phyloP scores from a whole-genome alignment of 1,139 yeast species.

The Diutina pseudorugosa region DNA sequence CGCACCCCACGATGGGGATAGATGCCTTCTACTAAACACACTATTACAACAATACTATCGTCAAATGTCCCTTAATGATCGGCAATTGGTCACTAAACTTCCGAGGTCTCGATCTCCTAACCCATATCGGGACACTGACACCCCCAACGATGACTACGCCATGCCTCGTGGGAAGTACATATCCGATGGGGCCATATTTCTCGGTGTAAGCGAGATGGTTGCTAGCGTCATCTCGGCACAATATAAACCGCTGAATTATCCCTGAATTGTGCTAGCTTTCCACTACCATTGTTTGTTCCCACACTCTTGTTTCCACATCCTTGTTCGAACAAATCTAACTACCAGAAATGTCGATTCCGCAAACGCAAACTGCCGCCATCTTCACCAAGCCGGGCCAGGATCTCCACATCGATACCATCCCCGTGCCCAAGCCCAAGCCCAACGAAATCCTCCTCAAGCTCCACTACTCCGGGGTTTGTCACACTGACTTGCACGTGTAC shows the following conservation, averaged over 20 bases:
- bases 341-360: constrained; percentile 37
- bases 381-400: constrained; percentile 62
- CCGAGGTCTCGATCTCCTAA: too few relatives aligned
- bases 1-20: too few relatives aligned
- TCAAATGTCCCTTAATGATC: too few relatives aligned
- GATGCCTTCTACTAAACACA: too few relatives aligned
- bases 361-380: constrained; percentile 59
- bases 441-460: constrained; percentile 51
- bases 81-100: too few relatives aligned
- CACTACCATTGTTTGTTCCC: background rate
- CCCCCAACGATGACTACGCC: too few relatives aligned
- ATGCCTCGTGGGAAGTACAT: background rate
- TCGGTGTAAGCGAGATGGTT: background rate
- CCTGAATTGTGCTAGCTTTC: background rate
- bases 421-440: constrained; percentile 49
- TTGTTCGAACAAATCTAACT: too few relatives aligned
- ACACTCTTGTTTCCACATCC: too few relatives aligned
- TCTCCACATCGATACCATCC: constrained; percentile 46
- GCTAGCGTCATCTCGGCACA: background rate
- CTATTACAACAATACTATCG: too few relatives aligned
- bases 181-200: background rate
- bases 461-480: constrained; percentile 58
- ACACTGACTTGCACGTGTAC: constrained; percentile 63
- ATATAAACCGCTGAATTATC: background rate
- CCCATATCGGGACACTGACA: too few relatives aligned